Evolutionary conservation across 345 rosid species (phyloP), one percentile per base, ranked within the genome.

Genomic region (Lepidium africanum): DNA sequence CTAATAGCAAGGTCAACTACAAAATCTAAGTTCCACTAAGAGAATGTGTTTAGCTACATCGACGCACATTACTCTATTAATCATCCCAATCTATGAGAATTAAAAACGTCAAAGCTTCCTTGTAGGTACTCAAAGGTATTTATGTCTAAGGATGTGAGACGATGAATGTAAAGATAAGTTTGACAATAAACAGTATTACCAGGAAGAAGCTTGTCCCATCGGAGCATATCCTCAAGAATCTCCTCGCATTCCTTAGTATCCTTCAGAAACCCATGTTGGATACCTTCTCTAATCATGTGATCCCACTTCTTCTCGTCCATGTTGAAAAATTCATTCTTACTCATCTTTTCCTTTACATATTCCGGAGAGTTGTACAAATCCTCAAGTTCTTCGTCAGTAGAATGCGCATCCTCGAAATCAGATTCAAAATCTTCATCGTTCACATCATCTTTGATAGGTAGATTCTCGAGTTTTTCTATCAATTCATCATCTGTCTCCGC

Each of bases 301-400:
- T 94, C 99, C 96, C 96, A 94, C 77, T 91, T 87, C 81, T 74
- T 79, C 5, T 85, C 90, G 36, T 89, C 93, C 96, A 91, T 83
- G 75, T 87, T 87, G 66, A 85, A 89, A 65, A 41, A 85, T 46
- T 91, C 86, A 71, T 94, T 84, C 50, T 80, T 52, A 23, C 33
- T 69, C 95, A 87, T 83, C 69, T 73, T 91, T 37, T 81, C 65
- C 72, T 65, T 23, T 16, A 81, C 85, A 70, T 79, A 25, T 6
- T 86, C 87, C 23, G 78, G 82, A 0, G 87, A 81, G 71, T 80
- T 79, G 65, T 84, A 91, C 66, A 94, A 74, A 80, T 94, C 72
- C 15, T 89, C 86, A 33, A 89, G 76, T 61, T 94, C 99, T 42
- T 84, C 85, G 46, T 94, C 97, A 2, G 99, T 87, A 13, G 74